Conservation (phyloP, 768 basidiomycete genomes). For the Kwoniella shandongensis region DNA sequence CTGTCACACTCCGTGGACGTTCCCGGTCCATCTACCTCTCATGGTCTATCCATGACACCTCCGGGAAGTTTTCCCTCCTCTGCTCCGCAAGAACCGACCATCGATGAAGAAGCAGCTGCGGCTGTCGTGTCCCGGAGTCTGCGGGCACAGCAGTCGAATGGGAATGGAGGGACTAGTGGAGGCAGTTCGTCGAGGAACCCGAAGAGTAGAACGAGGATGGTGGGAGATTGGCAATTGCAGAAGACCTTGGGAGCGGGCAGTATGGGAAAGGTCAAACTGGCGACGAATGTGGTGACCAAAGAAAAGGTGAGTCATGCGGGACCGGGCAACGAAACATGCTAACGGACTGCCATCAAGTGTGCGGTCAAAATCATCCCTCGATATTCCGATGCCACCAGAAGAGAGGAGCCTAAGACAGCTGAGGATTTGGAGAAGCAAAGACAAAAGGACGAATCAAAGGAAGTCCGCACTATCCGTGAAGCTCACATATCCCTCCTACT, state of each 20-base stretch:
- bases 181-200: conserved; percentile 9
- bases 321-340: neutral
- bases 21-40: conserved; percentile 1
- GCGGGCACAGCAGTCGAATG: conserved; percentile 11
- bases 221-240: conserved; percentile 92
- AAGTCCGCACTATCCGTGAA: conserved; percentile 92
- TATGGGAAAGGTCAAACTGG: conserved; percentile 99
- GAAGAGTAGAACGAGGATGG: conserved; percentile 57
- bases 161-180: neutral
- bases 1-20: conserved; percentile 11
- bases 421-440: conserved; percentile 64
- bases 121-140: conserved; percentile 16
- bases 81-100: conserved; percentile 38
- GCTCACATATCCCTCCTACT: conserved; percentile 92
- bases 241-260: conserved; percentile 97
- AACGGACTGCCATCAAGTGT: conserved; percentile 60
- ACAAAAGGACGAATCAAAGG: conserved; percentile 91
- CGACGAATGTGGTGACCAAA: conserved; percentile 78
- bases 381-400: conserved; percentile 63
- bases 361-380: conserved; percentile 99
- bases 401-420: conserved; percentile 54
- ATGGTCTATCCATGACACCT: conserved; percentile 14
- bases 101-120: conserved; percentile 36
- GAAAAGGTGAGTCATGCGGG: conserved; percentile 71
- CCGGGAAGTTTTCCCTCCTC: conserved; percentile 14